Evolutionary conservation across 78 protist species (phyloP), one percentile per base, ranked within the genome.

Genomic region (Planoprotostelium fungivorum): DNA sequence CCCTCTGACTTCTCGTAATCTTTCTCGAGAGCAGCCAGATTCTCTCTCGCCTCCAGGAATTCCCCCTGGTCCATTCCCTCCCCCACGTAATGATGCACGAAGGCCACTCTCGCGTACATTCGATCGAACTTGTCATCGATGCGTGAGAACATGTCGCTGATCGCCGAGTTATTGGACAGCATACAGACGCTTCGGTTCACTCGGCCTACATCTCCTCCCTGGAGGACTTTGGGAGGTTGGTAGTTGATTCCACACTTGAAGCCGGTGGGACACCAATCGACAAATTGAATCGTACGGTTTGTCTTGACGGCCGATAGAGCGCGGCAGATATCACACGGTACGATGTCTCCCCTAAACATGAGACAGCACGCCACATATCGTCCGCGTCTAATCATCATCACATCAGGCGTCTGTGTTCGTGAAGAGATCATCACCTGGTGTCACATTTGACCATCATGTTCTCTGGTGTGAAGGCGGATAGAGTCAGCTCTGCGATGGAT

Each of bases 51-150:
- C 96, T 99, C 99, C 63, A 98, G 91, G 97, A 99, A 99, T 94
- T 99, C 99, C 34, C 99, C 99, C 92, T 98, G 99, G 90, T 98
- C 99, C 99, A 99, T 99, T 36, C 99, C 99, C 96, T 99, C 99
- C 51, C 99, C 99, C 87, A 98, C 99, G 96, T 97, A 98, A 98
- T 99, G 97, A 91, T 98, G 99, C 39, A 99, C 99, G 93, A 98
- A 99, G 93, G 99, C 99, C 29, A 99, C 96, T 97, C 97, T 97
- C 96, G 97, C 96, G 94, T 97, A 98, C 99, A 99, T 97, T 35
- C 98, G 96, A 28, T 95, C 96, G 91, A 96, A 96, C 96, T 97
- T 96, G 90, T 89, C 94, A 90, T 98, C 97, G 35, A 98, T 92
- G 63, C 99, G 95, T 0, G 97, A 63, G 94, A 97, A 97, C 51